These are phyloP conservation scores for Hevea brasiliensis DNA, from an alignment of 345 rosid genomes.

Conservation along the genomic window DNA sequence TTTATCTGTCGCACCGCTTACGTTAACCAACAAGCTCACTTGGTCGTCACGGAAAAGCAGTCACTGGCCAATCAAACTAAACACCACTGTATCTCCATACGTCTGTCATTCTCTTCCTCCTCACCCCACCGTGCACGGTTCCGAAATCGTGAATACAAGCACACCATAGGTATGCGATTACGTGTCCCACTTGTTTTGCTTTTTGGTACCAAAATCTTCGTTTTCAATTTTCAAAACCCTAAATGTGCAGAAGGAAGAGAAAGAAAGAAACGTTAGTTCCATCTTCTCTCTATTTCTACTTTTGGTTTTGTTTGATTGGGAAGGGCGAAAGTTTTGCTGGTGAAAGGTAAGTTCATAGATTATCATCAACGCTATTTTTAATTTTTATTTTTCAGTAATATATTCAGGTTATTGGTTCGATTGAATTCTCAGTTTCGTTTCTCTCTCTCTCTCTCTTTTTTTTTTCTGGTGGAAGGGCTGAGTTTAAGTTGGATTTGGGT, in stretches of 20 bases:
- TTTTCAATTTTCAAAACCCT: slow-evolving; percentile 7
- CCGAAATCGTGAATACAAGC: neutral
- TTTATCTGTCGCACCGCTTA: too few relatives aligned
- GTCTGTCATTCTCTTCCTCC: neutral
- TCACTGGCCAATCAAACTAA: neutral
- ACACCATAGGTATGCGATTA: neutral
- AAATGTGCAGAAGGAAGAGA: neutral
- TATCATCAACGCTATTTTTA: neutral
- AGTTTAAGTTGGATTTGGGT: neutral
- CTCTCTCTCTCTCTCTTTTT: neutral
- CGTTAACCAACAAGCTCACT: too few relatives aligned
- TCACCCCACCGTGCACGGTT: neutral
- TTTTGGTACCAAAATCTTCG: neutral
- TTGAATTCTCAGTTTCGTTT: neutral
- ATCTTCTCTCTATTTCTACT: neutral
- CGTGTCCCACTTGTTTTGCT: neutral
- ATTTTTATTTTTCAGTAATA: too few relatives aligned
- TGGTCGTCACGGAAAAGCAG: too few relatives aligned
- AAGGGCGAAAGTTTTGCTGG: neutral
- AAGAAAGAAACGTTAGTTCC: neutral
- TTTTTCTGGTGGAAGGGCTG: neutral
- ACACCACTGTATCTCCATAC: neutral
- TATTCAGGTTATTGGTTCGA: neutral
- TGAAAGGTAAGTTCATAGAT: neutral
- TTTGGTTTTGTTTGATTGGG: neutral